Percentiles rank a stretch among this genome's conserved stretches.
phyloP scores from a whole-genome alignment of 2,329 filamentous ascomycete genomes.

The Atkinsonella texensis region DNA sequence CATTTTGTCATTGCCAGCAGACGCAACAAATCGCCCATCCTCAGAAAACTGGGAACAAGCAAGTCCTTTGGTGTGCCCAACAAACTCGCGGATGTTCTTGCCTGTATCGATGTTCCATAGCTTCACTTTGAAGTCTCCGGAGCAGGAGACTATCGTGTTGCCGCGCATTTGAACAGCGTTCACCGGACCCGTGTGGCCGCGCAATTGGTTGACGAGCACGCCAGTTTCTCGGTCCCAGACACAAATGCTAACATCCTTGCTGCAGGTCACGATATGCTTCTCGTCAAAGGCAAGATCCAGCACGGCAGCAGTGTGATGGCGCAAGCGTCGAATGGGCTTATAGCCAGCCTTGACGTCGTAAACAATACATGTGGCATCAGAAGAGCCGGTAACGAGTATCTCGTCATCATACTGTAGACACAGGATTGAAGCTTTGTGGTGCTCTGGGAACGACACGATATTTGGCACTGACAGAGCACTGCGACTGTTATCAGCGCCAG shows the following conservation, averaged over 20 bases:
- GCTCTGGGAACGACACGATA: constrained; percentile 45
- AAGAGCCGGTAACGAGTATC: constrained; percentile 91
- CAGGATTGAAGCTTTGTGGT: constrained; percentile 86
- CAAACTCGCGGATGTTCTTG: constrained; percentile 79
- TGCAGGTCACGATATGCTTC: constrained; percentile 89
- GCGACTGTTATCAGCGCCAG: constrained; percentile 36
- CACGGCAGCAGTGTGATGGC: constrained; percentile 74
- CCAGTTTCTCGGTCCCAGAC: constrained; percentile 85
- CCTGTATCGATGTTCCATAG: constrained; percentile 91
- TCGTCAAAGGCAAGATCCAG: constrained; percentile 90
- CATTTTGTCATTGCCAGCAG: constrained; percentile 87
- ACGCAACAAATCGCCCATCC: constrained; percentile 85
- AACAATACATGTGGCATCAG: constrained; percentile 81
- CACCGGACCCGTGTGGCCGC: constrained; percentile 81
- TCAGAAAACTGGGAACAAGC: constrained; percentile 95
- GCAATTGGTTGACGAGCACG: constrained; percentile 61
- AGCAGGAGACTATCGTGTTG: constrained; percentile 85
- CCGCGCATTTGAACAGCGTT: constrained; percentile 94
- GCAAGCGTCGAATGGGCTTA: constrained; percentile 64
- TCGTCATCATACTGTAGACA: constrained; percentile 90
- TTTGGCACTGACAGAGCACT: constrained; percentile 37
- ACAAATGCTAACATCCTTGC: constrained; percentile 88
- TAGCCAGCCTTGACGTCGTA: constrained; percentile 76
- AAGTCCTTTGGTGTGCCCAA: constrained; percentile 80
- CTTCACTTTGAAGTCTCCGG: constrained; percentile 85